phyloP scores from a whole-genome alignment of 228 moss, liverwort and hornwort genomes.

The Sphagnum fallax region DNA sequence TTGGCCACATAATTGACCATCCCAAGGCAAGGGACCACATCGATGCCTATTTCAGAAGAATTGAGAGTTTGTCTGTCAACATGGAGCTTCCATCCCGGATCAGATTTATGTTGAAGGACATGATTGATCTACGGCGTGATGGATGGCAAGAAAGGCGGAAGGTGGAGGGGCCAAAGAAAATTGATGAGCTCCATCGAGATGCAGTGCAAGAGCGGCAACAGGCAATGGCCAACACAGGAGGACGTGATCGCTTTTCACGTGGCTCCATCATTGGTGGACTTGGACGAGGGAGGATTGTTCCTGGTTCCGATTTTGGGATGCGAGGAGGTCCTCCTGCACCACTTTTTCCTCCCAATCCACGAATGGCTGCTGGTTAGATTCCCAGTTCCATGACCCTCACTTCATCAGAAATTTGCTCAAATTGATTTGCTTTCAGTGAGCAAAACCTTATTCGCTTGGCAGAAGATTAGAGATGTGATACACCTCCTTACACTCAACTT shows the following conservation, averaged over 20 bases:
- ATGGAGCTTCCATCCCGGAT: constrained; percentile 78
- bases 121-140: constrained; percentile 77
- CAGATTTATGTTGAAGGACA: constrained; percentile 87
- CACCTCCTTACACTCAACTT: no score
- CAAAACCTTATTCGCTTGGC: no score
- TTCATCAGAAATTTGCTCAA: no score
- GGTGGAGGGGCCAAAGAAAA: constrained; percentile 96
- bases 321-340: constrained; percentile 62
- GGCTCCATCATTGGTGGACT: constrained; percentile 56
- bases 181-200: constrained; percentile 94
- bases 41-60: constrained; percentile 80
- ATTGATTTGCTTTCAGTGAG: no score
- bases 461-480: no score
- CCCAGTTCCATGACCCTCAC: no score
- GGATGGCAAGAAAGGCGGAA: constrained; percentile 94
- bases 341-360: constrained; percentile 54
- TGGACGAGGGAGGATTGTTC: constrained; percentile 51
- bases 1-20: constrained; percentile 82
- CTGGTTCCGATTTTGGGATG: constrained; percentile 61
- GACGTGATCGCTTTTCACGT: constrained; percentile 62
- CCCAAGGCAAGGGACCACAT: constrained; percentile 82
- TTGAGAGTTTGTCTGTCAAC: constrained; percentile 73
- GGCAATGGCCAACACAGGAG: constrained; percentile 29
- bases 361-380: constrained; percentile 56
- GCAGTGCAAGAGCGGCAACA: constrained; percentile 91